Base-by-base conservation (phyloP, 108 stramenopile genomes). In the Fistulifera pelliculosa region DNA sequence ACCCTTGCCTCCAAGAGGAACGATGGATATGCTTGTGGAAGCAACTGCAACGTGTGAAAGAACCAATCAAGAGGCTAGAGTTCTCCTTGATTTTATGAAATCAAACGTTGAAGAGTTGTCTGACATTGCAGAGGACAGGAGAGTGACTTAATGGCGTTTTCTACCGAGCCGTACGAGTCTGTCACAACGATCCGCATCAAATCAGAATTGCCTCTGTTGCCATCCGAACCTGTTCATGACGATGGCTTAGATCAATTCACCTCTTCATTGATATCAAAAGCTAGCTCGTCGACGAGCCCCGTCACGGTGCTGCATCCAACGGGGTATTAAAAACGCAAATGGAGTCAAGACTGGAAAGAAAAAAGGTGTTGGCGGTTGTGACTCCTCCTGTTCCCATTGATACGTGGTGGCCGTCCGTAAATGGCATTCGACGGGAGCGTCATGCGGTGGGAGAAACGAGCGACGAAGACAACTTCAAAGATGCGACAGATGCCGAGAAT, bases 391-490 rank as follows among this genome's bases (percentile, higher is more conserved):
- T 61, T 31, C 77, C 69, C 1, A 41, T 79, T 40, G 83, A 84
- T 39, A 56, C 66, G n/a, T 89, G 87, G 87, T 89, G 87, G 87
- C 87, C 87, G 25, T 71, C 78, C 14, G 53, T 63, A 14, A 27
- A 41, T 11, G 45, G 48, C 26, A 77, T 85, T n/a, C 78, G 71
- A 8, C 58, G 71, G 21, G 87, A 89, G 68, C 54, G 75, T 24
- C 69, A 67, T 38, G 38, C 60, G 26, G 28, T 45, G 14, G 79
- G 72, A 13, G 61, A 66, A 16, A 40, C 49, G 12, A 43, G 52
- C 15, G 61, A 68, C 31, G 77, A 78, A 28, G 79, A 77, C 23
- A 70, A 66, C 21, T 49, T 44, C 24, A 61, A 74, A 38, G 73
- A 79, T 2, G 58, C 67, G 8, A 27, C 31, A 12, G 41, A 65